Conservation (phyloP, 495 filamentous ascomycete genomes). For the Lasiosphaeria hispida region DNA sequence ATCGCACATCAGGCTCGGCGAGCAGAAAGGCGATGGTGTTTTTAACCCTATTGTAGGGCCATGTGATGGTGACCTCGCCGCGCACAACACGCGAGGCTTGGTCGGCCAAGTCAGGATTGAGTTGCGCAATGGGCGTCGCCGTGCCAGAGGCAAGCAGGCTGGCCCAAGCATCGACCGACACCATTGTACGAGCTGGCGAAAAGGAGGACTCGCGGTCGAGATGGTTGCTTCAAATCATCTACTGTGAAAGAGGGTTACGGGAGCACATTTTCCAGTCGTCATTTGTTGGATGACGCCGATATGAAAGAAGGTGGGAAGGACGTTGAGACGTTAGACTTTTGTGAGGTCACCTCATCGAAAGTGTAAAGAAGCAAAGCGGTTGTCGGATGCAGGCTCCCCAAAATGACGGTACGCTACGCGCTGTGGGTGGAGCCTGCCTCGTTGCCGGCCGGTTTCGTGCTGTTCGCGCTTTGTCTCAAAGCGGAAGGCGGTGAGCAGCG, state of each 20-base stretch:
- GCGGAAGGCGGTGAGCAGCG: conserved; percentile 24
- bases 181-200: conserved; percentile 20
- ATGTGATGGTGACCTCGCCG: conserved; percentile 78
- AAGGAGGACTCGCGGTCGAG: not conserved
- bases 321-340: not conserved
- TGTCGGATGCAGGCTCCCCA: no score
- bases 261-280: not conserved
- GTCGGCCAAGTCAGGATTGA: conserved; percentile 55
- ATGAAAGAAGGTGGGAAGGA: not conserved
- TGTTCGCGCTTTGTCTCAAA: not conserved
- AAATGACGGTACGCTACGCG: conserved; percentile 18
- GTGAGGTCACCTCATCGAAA: no score
- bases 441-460: not conserved
- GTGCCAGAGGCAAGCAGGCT: conserved; percentile 18
- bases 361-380: no score
- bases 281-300: not conserved
- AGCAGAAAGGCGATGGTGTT: conserved; percentile 71
- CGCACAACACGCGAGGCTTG: conserved; percentile 34
- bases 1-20: conserved; percentile 81
- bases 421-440: conserved; percentile 13
- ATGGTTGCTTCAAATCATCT: not conserved
- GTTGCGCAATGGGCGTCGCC: conserved; percentile 59
- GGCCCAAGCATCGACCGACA: conserved; percentile 9
- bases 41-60: conserved; percentile 83
- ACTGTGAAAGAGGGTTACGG: no score